Evolutionary conservation across 75 land plant genomes (phyloP), one percentile per base, ranked within the genome.

Genomic region (Pinus albicaulis): DNA sequence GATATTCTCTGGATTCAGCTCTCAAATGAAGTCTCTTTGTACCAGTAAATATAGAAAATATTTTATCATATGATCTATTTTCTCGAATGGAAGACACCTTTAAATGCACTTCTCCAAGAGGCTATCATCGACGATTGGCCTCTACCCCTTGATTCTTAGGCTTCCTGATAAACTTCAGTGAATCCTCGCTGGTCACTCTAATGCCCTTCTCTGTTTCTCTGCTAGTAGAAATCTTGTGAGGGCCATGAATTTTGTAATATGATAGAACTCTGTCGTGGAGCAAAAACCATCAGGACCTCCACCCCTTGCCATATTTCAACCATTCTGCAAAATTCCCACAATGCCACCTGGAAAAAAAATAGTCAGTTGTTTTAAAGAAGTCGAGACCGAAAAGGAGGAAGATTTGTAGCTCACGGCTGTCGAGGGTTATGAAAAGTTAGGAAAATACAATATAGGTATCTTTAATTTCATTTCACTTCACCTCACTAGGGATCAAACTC

Each of bases 291-390:
- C 99, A 81, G 56, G 92, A 73, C 86, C 98, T 86, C 99, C 99
- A 98, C 31, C 99, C 93, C 81, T 87, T 94, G 34, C 99, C 99
- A 56, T 89, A 92, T 65, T 98, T 98, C 80, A 98, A 98, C 99
- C 99, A 98, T 98, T 98, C 58, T 89, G 85, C 81, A 98, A 57
- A 74, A 92, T 83, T 58, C 99, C 99, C 64, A 31, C 44, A 44
- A 64, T 58, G 55, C 25, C 69, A 59, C 74, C 72, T n/a, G n/a
- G n/a, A n/a, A n/a, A n/a, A n/a, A n/a, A n/a, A n/a, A n/a, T n/a
- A n/a, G n/a, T n/a, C n/a, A n/a, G n/a, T n/a, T n/a, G n/a, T n/a
- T n/a, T n/a, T n/a, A n/a, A n/a, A n/a, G n/a, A n/a, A n/a, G n/a
- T n/a, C n/a, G n/a, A n/a, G n/a, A n/a, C n/a, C n/a, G n/a, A n/a